Base-by-base conservation (phyloP, 2,329 filamentous ascomycete genomes). In the Aspergillus quadrilineatus region DNA sequence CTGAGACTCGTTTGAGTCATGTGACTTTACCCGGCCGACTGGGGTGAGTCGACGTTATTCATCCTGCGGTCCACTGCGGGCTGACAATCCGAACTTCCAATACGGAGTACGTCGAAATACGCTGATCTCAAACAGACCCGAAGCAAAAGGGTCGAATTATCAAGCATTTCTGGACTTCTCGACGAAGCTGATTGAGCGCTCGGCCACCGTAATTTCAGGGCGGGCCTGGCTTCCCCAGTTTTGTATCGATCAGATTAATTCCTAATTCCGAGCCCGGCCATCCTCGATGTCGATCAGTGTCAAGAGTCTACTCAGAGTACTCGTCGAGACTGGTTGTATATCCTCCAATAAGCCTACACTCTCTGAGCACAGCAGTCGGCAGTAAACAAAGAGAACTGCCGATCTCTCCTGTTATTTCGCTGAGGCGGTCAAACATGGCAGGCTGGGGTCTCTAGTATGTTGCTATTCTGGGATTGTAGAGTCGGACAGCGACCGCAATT, bases 51-150 rank as follows among this genome's bases (percentile, higher is more conserved):
- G 2, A 22, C 22, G 50, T 41, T 30, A 53, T 29, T 53, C 50
- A 46, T 46, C 50, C 50, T 53, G 14, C 34, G 50, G 22, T 46
- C 50, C 50, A 53, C 15, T 15, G 34, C 34, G 34, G 34, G 34
- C 34, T 14, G n/a, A 14, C 34, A 14, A 37, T 9, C 22, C 22
- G 22, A 22, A 22, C 3, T 22, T 22, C 3, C 22, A 22, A 22
- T 22, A 22, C 22, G 3, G 22, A 22, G 3, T 22, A 22, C 22
- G 22, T 22, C 22, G 22, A 22, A 4, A 22, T 22, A 22, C 22
- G 22, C 22, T 22, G 34, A 37, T 37, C 14, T n/a, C 17, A 44
- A 26, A 28, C 28, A 12, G 42, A 44, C 12, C 22, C 22, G 12
- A 44, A 10, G 17, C 17, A 12, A 9, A 28, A 26, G 2, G 14